These are phyloP conservation scores for Penicillium lagena DNA, from an alignment of 495 filamentous ascomycete species.

Conservation along the genomic window DNA sequence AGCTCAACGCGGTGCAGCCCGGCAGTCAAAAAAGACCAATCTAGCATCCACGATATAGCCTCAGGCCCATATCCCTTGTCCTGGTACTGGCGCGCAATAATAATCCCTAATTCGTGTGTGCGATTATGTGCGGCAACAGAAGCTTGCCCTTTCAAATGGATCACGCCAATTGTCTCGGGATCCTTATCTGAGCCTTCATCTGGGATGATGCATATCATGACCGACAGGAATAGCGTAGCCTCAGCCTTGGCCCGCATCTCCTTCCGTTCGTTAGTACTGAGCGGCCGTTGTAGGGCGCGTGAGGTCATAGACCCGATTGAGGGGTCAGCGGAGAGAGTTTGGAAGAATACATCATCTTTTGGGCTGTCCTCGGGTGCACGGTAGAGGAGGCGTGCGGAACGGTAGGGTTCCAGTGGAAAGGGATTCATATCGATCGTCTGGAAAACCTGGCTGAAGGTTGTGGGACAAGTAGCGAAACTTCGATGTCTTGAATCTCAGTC, in stretches of 20 bases:
- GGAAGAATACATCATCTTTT: constrained; percentile 25
- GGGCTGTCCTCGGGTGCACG: constrained; percentile 6
- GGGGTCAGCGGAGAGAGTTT: constrained; percentile 5
- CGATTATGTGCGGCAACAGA: no score
- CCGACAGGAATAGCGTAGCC: neutral
- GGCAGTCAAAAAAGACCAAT: no score
- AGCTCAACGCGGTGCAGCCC: no score
- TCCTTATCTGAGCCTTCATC: constrained; percentile 3
- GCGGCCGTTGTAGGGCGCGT: constrained; percentile 23
- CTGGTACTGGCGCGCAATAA: no score
- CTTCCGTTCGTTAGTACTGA: constrained; percentile 42
- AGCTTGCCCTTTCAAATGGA: no score
- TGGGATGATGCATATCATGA: constrained; percentile 1
- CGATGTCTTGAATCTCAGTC: no score
- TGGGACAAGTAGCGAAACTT: no score
- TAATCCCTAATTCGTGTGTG: no score
- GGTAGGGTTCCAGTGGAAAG: constrained; percentile 1
- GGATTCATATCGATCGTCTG: constrained; percentile 6
- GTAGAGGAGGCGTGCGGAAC: constrained; percentile 1
- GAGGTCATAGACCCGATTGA: constrained; percentile 42
- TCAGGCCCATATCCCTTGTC: no score
- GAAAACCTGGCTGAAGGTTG: no score
- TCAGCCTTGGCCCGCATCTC: neutral
- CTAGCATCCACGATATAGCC: no score
- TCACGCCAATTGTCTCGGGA: no score